A percentile compares a stretch with the other conserved stretches of the same genome.
Conservation (phyloP, 2,329 filamentous ascomycete species). For the Tolypocladium ovalisporum region DNA sequence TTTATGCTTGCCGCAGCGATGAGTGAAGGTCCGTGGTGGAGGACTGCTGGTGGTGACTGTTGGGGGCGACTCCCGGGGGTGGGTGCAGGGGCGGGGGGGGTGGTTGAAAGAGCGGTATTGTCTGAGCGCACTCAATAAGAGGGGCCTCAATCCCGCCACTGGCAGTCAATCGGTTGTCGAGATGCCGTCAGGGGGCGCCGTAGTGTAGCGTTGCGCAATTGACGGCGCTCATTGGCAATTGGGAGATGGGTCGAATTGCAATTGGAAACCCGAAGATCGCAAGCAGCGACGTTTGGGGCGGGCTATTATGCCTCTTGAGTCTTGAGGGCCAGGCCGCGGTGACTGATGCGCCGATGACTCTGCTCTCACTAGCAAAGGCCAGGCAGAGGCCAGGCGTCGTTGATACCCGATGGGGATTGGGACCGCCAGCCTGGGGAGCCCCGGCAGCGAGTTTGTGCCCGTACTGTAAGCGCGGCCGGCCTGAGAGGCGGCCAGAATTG, state of each 20-base stretch:
- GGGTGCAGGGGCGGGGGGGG: background rate
- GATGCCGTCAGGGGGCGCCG: slow-evolving; percentile 1
- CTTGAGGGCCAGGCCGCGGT: background rate
- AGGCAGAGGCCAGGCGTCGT: slow-evolving; percentile 1
- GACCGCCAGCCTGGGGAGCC: background rate
- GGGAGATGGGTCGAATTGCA: background rate
- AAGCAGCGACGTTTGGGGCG: background rate
- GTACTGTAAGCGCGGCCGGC: background rate
- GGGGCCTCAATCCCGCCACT: background rate
- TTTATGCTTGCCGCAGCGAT: background rate
- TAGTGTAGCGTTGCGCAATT: slow-evolving; percentile 1
- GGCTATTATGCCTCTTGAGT: background rate
- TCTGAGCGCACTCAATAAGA: background rate
- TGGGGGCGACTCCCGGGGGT: background rate
- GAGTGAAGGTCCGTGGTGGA: background rate
- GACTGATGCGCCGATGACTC: slow-evolving; percentile 1
- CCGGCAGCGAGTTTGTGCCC: background rate
- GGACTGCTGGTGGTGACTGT: background rate
- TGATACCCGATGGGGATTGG: slow-evolving; percentile 9
- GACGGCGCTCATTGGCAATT: background rate
- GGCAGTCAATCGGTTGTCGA: slow-evolving; percentile 1
- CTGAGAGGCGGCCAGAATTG: slow-evolving; percentile 7
- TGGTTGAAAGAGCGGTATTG: background rate
- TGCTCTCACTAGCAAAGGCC: background rate
- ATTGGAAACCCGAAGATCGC: background rate